Evolutionary conservation across 805 yeast genomes (phyloP).

Genomic region (Candida fluviatilis): DNA sequence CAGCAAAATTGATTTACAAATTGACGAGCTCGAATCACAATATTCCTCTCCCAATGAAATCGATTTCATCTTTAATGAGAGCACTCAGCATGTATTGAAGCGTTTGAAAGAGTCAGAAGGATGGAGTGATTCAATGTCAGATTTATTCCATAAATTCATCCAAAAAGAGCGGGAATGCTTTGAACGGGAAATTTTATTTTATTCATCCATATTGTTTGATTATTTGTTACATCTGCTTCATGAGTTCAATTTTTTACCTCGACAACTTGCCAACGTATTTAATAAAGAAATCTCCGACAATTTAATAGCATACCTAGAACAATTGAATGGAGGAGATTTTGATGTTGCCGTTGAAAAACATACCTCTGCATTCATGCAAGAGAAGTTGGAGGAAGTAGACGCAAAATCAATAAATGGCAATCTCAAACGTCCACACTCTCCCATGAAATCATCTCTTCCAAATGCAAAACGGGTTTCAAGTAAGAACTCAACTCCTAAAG

Average conservation of each 20-base stretch:
- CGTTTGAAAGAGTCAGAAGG: constrained; percentile 49
- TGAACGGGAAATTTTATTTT: constrained; percentile 51
- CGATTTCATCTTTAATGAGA: constrained; percentile 46
- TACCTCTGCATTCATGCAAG: constrained; percentile 25
- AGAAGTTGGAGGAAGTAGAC: constrained; percentile 14
- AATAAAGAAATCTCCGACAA: constrained; percentile 3
- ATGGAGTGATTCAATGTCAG: constrained; percentile 49
- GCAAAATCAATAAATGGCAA: neutral
- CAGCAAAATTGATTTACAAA: constrained; percentile 37
- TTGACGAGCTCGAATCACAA: constrained; percentile 48
- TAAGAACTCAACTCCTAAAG: constrained; percentile 10
- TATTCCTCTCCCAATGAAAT: constrained; percentile 48
- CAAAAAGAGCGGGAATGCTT: constrained; percentile 42
- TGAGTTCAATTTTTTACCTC: constrained; percentile 7
- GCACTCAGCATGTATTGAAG: constrained; percentile 42
- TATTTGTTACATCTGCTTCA: constrained; percentile 30
- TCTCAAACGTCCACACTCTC: constrained; percentile 16
- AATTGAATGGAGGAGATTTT: constrained; percentile 29
- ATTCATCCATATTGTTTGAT: constrained; percentile 55
- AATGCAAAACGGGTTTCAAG: constrained; percentile 3
- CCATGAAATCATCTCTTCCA: constrained; percentile 17
- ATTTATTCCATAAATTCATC: constrained; percentile 37
- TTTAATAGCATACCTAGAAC: constrained; percentile 12
- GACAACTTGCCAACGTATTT: constrained; percentile 1
- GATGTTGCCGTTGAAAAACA: constrained; percentile 29